A percentile compares a stretch with the other conserved stretches of the same genome.
Conservation (phyloP, 2,329 filamentous ascomycete genomes). For the Zymoseptoria brevis region DNA sequence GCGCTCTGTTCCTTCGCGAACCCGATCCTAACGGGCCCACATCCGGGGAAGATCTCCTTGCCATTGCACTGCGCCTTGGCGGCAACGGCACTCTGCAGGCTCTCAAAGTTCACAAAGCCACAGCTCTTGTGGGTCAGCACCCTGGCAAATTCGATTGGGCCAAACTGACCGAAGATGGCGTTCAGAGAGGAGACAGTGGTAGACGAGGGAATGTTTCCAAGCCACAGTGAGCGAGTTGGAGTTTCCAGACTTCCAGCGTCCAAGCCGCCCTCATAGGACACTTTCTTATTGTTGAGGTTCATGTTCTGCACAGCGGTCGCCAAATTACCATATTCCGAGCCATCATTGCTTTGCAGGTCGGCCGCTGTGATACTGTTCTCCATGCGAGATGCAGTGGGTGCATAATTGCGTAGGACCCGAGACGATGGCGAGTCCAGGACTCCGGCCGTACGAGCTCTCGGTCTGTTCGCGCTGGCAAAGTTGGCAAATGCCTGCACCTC, state of each 20-base stretch:
- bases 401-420: constrained; percentile 59
- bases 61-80: constrained; percentile 85
- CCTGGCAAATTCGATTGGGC: constrained; percentile 79
- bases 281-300: constrained; percentile 58
- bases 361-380: constrained; percentile 68
- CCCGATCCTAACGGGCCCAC: constrained; percentile 88
- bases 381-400: constrained; percentile 66
- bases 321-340: constrained; percentile 70
- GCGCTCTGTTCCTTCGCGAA: constrained; percentile 93
- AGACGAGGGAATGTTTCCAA: constrained; percentile 93
- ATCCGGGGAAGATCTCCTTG: constrained; percentile 96
- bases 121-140: constrained; percentile 98
- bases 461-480: constrained; percentile 71
- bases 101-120: constrained; percentile 96
- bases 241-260: constrained; percentile 62
- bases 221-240: constrained; percentile 89
- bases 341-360: constrained; percentile 66
- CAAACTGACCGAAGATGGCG: constrained; percentile 92
- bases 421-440: constrained; percentile 71
- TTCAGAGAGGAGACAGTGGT: constrained; percentile 92
- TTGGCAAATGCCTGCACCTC: constrained; percentile 88
- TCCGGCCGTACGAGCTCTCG: constrained; percentile 83
- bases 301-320: constrained; percentile 76
- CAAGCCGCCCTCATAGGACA: constrained; percentile 57
- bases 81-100: constrained; percentile 78